phyloP scores from a whole-genome alignment of 2,329 filamentous ascomycete genomes.

The Botrytis pseudocinerea region DNA sequence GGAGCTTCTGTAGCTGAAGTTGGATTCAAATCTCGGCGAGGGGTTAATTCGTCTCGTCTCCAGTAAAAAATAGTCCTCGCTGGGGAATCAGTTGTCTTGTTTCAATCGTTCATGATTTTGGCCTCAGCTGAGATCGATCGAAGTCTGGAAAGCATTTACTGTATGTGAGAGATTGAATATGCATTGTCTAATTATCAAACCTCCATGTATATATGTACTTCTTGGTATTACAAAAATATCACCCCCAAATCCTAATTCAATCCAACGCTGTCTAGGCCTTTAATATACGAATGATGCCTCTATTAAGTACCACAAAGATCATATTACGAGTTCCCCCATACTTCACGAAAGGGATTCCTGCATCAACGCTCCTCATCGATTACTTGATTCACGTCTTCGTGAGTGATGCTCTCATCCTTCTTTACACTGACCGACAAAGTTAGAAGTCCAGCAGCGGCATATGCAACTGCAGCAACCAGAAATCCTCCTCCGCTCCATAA shows the following conservation, averaged over 20 bases:
- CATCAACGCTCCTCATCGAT: neutral
- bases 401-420: neutral
- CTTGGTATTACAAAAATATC: neutral
- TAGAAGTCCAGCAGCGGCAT: neutral
- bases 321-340: neutral
- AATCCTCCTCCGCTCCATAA: constrained; percentile 54
- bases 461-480: constrained; percentile 30
- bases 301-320: neutral
- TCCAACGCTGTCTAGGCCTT: neutral
- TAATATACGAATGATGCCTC: neutral
- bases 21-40: neutral
- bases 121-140: too few species aligned
- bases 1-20: neutral
- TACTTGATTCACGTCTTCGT: neutral
- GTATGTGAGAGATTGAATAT: too few species aligned
- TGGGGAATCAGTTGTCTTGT: neutral
- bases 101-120: neutral
- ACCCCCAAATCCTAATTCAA: too few species aligned
- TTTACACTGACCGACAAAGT: constrained; percentile 14
- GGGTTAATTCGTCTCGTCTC: neutral
- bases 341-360: neutral
- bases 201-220: neutral
- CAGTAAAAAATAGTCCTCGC: neutral
- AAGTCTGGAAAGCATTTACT: too few species aligned
- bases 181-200: neutral